Percentiles rank a stretch among this genome's conserved stretches.
Conservation (phyloP, 495 filamentous ascomycete genomes). For the Glonium stellatum region DNA sequence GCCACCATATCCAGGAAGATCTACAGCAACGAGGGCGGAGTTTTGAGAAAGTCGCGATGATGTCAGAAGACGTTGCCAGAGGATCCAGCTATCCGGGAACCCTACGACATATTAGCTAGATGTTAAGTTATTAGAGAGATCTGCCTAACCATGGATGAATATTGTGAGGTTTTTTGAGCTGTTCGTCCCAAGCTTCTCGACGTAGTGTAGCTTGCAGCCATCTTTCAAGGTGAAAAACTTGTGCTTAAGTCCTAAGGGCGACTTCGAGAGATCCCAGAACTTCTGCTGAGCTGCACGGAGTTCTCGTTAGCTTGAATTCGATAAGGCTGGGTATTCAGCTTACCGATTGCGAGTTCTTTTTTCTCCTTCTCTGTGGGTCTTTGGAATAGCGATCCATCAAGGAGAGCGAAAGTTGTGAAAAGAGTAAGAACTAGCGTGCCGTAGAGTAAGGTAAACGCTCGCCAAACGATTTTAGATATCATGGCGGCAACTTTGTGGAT, state of each 20-base stretch:
- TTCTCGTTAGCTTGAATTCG: neutral
- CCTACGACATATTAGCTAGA: conserved; percentile 20
- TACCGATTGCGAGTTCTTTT: conserved; percentile 19
- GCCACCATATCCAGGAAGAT: conserved; percentile 52
- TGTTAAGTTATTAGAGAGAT: neutral
- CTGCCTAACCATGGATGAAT: conserved; percentile 44
- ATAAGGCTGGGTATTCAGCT: conserved; percentile 5
- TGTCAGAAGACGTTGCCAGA: conserved; percentile 44
- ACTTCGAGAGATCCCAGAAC: conserved; percentile 44
- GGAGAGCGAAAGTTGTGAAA: neutral
- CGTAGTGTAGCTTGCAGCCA: conserved; percentile 49
- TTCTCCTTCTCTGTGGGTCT: conserved; percentile 14
- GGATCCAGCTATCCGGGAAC: conserved; percentile 51
- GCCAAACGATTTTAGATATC: conserved; percentile 5
- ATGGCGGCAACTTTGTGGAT: neutral
- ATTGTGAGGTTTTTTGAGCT: conserved; percentile 41
- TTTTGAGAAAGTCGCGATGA: conserved; percentile 33
- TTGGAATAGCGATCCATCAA: conserved; percentile 13
- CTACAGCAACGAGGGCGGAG: conserved; percentile 44
- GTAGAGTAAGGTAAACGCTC: conserved; percentile 14
- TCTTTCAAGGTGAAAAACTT: conserved; percentile 42
- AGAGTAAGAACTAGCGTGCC: conserved; percentile 14
- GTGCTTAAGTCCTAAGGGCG: conserved; percentile 40
- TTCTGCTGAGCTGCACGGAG: conserved; percentile 24
- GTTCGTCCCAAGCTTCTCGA: conserved; percentile 30